Base-by-base conservation (phyloP, 1,284 basidiomycete species). In the Pisolithus thermaeus region DNA sequence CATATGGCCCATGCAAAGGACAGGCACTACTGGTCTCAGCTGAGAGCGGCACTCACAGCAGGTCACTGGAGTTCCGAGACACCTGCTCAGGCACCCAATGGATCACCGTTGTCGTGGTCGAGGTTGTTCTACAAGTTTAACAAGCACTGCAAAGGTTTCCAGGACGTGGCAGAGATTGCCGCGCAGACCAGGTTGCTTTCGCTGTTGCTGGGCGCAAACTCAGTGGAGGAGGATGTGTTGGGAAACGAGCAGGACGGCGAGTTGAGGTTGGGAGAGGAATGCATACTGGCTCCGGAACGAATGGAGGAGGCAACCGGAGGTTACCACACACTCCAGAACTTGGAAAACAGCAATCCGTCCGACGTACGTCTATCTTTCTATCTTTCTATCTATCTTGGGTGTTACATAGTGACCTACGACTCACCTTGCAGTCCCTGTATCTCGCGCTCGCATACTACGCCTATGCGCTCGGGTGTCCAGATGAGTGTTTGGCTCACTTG, bases 81-180 rank as follows among this genome's bases (percentile, higher is more conserved):
- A 28, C 87, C 90, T 0, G 88, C 83, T 2, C 84, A 78, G 56
- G 74, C 80, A 0, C 78, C 78, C 11, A 82, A 82, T 46, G 84
- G 80, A 16, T 58, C 64, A 0, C 61, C 68, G 7, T 66, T 95
- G 28, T 74, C 81, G 11, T 95, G 92, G 92, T 75, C 79, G 3
- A 88, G 92, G 60, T 77, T 93, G 16, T 70, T 93, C 25, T 77
- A 90, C 58, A 95, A 96, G 67, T 93, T 92, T 75, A 86, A 87
- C 61, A 95, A 94, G 62, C 92, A 95, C 61, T 88, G 85, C 52
- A 73, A 65, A 22, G 80, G 81, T 0, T 79, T 73, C 56, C 59
- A 64, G 52, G 81, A 85, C 54, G 69, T 86, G n/a, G 74, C 81
- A 2, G 80, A 86, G 58, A 71, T 88, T 51, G 85, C 84, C 5